Percentiles rank a stretch among this genome's conserved stretches.
phyloP scores from a whole-genome alignment of 306 rosid species.

The Sindora glabra region DNA sequence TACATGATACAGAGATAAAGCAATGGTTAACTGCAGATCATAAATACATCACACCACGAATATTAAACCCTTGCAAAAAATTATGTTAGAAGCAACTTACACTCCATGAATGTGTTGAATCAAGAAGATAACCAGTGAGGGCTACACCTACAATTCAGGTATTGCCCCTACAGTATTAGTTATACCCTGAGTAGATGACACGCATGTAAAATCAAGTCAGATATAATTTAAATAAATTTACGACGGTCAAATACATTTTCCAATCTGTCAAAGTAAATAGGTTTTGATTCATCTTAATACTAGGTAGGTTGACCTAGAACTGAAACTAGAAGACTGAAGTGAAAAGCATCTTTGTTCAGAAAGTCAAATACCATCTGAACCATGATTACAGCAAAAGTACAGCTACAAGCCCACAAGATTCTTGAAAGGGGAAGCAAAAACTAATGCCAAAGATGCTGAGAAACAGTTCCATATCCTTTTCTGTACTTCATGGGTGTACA shows the following conservation, averaged over 20 bases:
- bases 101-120: constrained; percentile 95
- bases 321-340: neutral
- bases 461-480: neutral
- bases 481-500: neutral
- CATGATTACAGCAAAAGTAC: neutral
- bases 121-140: constrained; percentile 90
- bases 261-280: neutral
- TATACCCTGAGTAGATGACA: constrained; percentile 57
- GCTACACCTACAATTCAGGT: constrained; percentile 90
- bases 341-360: neutral
- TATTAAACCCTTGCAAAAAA: neutral
- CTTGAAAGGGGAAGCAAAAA: neutral
- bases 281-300: too few relatives aligned
- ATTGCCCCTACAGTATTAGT: constrained; percentile 91
- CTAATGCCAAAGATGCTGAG: neutral
- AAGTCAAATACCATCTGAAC: neutral
- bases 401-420: too few relatives aligned
- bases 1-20: constrained; percentile 26
- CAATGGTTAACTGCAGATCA: neutral
- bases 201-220: neutral
- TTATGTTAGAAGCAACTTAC: constrained; percentile 42
- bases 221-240: neutral
- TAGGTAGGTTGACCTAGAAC: neutral
- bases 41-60: neutral
- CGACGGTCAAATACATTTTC: neutral